Evolutionary conservation across 2,329 filamentous ascomycete species (phyloP), one percentile per base, ranked within the genome.

Genomic region (Aspergillus sp.): DNA sequence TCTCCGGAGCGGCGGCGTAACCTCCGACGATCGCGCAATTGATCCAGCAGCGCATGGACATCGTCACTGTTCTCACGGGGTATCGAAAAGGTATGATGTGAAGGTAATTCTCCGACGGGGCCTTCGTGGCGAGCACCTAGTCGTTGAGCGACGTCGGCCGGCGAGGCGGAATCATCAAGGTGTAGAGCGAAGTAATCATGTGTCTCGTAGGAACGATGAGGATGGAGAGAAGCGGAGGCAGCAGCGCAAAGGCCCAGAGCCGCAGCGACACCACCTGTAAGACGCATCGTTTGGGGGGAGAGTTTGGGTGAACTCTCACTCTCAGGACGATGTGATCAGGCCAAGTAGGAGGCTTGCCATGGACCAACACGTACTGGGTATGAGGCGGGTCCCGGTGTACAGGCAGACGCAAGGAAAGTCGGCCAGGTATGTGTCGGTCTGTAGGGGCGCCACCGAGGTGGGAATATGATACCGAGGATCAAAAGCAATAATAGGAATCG

Each of bases 121-220:
- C 94, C 94, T 70, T 97, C 91, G 76, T 97, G 89, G 48, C 85
- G 82, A 51, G 97, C 81, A 19, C 91, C 92, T 8, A 99, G 81
- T 21, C 87, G 83, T 49, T 81, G 79, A 28, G 92, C 92, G 64
- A 97, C 82, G 21, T 75, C 67, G 43, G 89, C 82, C 15, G 92
- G 92, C 13, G 87, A 82, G 6, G 85, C 82, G 39, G 84, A 81
- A 12, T 85, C 79, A 61, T 89, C 86, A 70, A 99, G 85, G 67
- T 97, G 91, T 50, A 99, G 83, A 65, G 96, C 92, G 75, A 98
- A 97, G 79, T 96, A 98, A 77, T 99, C 94, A 77, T 92, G 87
- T 41, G 85, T 83, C 53, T 90, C 85, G 81, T 96, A 91, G 72
- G 95, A 85, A 68, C 91, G 89, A 64, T 83, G 80, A 53, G 65